Evolutionary conservation across 441 rosid species (phyloP).

Genomic region (Raphanus hybrid): DNA sequence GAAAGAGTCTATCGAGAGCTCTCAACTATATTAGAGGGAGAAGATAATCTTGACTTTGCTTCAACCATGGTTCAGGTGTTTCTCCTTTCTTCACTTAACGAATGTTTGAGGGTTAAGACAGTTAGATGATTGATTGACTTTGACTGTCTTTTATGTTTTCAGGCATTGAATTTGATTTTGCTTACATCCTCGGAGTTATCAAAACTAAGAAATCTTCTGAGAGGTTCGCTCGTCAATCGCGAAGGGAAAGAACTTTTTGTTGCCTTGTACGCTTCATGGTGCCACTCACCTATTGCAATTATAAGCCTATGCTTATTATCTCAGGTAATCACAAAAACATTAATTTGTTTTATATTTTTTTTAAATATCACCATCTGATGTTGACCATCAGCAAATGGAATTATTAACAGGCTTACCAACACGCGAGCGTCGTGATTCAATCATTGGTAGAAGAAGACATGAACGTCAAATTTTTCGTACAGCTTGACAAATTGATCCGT

Average conservation of each 20-base stretch:
- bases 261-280: constrained; percentile 97
- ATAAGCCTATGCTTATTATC: constrained; percentile 98
- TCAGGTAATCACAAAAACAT: constrained; percentile 55
- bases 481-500: constrained; percentile 96
- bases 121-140: neutral
- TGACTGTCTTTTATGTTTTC: constrained; percentile 38
- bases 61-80: constrained; percentile 98
- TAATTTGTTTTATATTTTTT: too few species aligned
- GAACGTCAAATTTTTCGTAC: constrained; percentile 93
- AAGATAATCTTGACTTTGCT: constrained; percentile 96
- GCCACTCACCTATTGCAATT: constrained; percentile 98
- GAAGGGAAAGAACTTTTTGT: constrained; percentile 90
- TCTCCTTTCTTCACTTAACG: constrained; percentile 23
- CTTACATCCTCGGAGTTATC: constrained; percentile 97
- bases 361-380: neutral
- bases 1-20: constrained; percentile 96
- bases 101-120: neutral
- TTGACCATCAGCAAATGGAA: constrained; percentile 9
- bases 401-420: constrained; percentile 84
- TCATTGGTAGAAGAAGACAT: constrained; percentile 98
- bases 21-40: constrained; percentile 95
- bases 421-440: constrained; percentile 89
- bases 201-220: constrained; percentile 80
- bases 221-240: constrained; percentile 75
- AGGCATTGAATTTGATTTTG: constrained; percentile 98